Evolutionary conservation across 1,284 basidiomycete genomes (phyloP), one percentile per base, ranked within the genome.

Genomic region (Microbotryum silenes-acaulis): DNA sequence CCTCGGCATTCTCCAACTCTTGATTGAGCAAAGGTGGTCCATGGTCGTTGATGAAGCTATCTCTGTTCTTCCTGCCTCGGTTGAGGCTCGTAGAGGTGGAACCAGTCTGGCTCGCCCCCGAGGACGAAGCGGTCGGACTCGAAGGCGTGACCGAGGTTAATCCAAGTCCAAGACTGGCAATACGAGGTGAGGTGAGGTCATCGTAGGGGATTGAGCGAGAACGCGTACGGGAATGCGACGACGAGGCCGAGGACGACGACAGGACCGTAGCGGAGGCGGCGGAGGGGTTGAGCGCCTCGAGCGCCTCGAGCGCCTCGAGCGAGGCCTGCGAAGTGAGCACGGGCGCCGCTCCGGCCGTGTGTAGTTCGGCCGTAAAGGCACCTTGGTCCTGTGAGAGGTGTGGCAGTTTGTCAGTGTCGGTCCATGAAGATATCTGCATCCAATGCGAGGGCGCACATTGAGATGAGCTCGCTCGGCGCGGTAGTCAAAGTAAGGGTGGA

Each of bases 321-420:
- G 63, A 64, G 2, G 63, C 57, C 18, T 57, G 47, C 8, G 49
- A 49, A 12, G 42, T 10, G 23, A 60, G 37, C 12, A 48, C 16
- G 20, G 51, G 49, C 0, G 57, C 20, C 16, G 54, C 42, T 6
- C 27, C 16, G 1, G 58, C 61, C 3, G 57, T 63, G 1, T 61
- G 66, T 2, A 68, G 56, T 45, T 68, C 66, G 2, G 62, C 58
- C 6, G 54, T 60, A 48, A 68, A 68, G 4, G 66, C 62, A 21
- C 55, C 55, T 3, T 56, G 56, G 51, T 68, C 66, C 65, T 66
- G 52, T 9, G 27, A 14, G 14, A 5, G 6, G 4, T 4, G 18
- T 2, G n/a, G 52, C 6, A 57, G 51, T 16, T 18, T 7, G 31
- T 31, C 31, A 12, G n/a, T 16, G 20, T 8, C 12, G 2, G 14